These are phyloP conservation scores for Moesziomyces sp. DNA, from an alignment of 1,284 basidiomycete species.

Conservation along the genomic window DNA sequence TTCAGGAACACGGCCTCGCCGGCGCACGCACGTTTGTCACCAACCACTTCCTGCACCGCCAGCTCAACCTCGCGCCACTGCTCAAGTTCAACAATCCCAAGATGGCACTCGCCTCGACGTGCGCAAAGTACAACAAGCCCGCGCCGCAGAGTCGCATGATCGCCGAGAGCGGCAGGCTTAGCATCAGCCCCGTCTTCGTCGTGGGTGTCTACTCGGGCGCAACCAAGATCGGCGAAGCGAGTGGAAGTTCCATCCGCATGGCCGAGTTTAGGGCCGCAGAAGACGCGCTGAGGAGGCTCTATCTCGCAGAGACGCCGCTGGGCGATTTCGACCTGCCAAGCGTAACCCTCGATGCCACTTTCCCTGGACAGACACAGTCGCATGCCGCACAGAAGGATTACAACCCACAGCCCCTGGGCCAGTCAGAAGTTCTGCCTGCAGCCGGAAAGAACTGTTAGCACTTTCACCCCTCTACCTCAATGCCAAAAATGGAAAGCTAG, in stretches of 20 bases:
- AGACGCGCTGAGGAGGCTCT: conserved; percentile 82
- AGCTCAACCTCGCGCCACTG: conserved; percentile 76
- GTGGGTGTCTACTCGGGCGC: conserved; percentile 90
- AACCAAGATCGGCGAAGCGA: conserved; percentile 89
- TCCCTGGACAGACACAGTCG: conserved; percentile 1
- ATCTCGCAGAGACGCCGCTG: conserved; percentile 74
- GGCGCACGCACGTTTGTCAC: conserved; percentile 52
- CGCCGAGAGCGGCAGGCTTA: conserved; percentile 89
- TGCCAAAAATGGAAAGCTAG: no score
- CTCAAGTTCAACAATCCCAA: conserved; percentile 78
- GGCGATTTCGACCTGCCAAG: conserved; percentile 70
- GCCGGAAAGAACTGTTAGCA: conserved; percentile 36
- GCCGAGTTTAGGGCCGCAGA: conserved; percentile 92
- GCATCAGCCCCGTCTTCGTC: conserved; percentile 89
- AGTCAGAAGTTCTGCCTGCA: conserved; percentile 32
- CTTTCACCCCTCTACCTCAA: no score
- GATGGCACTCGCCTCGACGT: conserved; percentile 64
- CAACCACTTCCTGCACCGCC: conserved; percentile 48
- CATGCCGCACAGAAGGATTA: not conserved
- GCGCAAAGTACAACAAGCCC: conserved; percentile 62
- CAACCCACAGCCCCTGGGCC: conserved; percentile 30
- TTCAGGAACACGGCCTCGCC: conserved; percentile 69
- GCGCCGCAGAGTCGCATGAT: conserved; percentile 74
- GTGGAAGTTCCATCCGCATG: conserved; percentile 92
- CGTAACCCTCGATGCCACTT: conserved; percentile 49